Evolutionary conservation across 352 stramenopile genomes (phyloP).

Genomic region (Pythium oligandrum): DNA sequence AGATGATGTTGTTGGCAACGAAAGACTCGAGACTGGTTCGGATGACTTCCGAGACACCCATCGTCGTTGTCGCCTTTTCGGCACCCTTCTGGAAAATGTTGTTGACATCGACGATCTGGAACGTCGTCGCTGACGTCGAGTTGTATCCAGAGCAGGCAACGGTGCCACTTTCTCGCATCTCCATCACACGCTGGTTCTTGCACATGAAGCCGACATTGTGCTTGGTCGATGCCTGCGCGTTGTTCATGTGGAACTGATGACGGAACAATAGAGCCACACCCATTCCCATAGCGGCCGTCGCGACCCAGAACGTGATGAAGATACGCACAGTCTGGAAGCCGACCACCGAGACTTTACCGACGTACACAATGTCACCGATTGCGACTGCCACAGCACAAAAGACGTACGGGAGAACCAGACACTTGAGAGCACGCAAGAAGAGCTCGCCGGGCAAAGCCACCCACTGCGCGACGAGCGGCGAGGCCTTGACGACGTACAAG

Average conservation of each 20-base stretch:
- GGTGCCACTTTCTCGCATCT: conserved; percentile 7
- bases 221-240: too few relatives aligned
- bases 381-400: conserved; percentile 78
- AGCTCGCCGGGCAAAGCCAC: conserved; percentile 68
- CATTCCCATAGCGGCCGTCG: conserved; percentile 44
- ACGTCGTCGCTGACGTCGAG: conserved; percentile 33
- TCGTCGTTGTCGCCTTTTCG: neutral
- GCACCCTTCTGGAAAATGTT: neutral
- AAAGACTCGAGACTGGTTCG: conserved; percentile 51
- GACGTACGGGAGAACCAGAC: conserved; percentile 75
- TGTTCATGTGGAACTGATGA: conserved; percentile 11
- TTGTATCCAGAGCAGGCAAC: conserved; percentile 22
- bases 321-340: conserved; percentile 61
- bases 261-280: conserved; percentile 52
- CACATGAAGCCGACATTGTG: too few relatives aligned
- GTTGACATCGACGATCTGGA: conserved; percentile 20
- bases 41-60: conserved; percentile 46
- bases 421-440: conserved; percentile 72
- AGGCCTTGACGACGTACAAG: conserved; percentile 35
- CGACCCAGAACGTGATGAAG: conserved; percentile 56
- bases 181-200: conserved; percentile 13
- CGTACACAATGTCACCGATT: conserved; percentile 70
- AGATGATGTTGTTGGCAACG: conserved; percentile 64
- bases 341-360: conserved; percentile 69
- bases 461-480: conserved; percentile 37